Base-by-base conservation (phyloP, 768 basidiomycete genomes). In the Pholiota conissans region DNA sequence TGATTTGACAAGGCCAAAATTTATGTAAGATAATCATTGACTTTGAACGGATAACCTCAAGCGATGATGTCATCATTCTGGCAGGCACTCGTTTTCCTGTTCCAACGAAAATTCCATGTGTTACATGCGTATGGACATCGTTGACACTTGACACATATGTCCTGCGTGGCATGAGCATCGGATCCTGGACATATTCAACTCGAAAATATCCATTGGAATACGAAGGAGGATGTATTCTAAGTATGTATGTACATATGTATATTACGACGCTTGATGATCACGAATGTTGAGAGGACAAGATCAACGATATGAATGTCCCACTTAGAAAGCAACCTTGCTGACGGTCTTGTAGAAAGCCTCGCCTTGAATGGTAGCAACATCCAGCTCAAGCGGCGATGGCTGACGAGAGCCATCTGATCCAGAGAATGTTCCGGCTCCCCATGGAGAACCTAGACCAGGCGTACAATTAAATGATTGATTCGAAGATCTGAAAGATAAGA, bases 381-480 rank as follows among this genome's bases (percentile, higher is more conserved):
- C 76, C 32, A 80, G 73, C 66, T 89, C 87, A 27, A 85, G 78
- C 2, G 63, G 57, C 5, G 72, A 66, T 1, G 87, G 85, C 60
- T 79, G 73, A 60, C 86, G 83, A 14, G 71, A 65, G 5, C 84
- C 85, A 55, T 75, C 70, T 2, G 66, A 47, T 1, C 71, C 76
- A 26, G 85, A 78, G 62, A 80, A 79, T 13, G 87, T 87, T 46
- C 87, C 88, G 24, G 90, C 89, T 37, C 91, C 91, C 83, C 85
- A 93, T 20, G 91, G 84, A 26, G 87, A 87, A 13, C 88, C 88
- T 86, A 32, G 26, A 24, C 49, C 10, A 53, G 9, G 20, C 37
- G 18, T 13, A 24, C 5, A 24, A 22, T 24, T 32, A 22, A 45
- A 10, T 24, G 22, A 45, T 20, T 8, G 22, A 45, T 24, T 45